Evolutionary conservation across 2,329 filamentous ascomycete species (phyloP).

Genomic region (Claviceps spartinae): DNA sequence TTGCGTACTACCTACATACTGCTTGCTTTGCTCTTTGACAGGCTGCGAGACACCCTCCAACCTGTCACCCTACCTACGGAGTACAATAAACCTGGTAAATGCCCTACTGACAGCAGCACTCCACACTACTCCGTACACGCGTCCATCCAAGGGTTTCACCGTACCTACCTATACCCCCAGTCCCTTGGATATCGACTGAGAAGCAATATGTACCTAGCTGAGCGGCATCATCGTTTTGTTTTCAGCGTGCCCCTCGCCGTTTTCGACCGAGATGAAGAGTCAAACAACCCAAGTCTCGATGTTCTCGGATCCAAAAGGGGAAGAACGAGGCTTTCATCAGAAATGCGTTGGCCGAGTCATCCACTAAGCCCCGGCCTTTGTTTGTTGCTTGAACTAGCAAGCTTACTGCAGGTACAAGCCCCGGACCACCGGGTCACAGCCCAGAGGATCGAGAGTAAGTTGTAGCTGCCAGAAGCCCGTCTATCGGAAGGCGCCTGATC

Average conservation of each 20-base stretch:
- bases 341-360: background rate
- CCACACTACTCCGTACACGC: background rate
- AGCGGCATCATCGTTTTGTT: background rate
- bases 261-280: background rate
- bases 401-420: background rate
- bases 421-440: background rate
- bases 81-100: background rate
- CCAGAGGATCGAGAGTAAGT: background rate
- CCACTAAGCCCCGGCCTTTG: background rate
- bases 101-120: background rate
- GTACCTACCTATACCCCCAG: too few relatives aligned
- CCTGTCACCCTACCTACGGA: background rate
- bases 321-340: background rate
- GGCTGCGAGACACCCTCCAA: background rate
- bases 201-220: background rate
- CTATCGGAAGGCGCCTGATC: background rate
- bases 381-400: background rate
- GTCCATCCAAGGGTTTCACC: too few relatives aligned
- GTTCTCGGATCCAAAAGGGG: background rate
- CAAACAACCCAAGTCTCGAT: too few relatives aligned
- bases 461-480: background rate
- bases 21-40: background rate
- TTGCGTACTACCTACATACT: background rate
- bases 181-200: background rate
- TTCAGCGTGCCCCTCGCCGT: background rate